These are phyloP conservation scores for Ustilago crameri DNA, from an alignment of 1,284 basidiomycete genomes.

Conservation along the genomic window DNA sequence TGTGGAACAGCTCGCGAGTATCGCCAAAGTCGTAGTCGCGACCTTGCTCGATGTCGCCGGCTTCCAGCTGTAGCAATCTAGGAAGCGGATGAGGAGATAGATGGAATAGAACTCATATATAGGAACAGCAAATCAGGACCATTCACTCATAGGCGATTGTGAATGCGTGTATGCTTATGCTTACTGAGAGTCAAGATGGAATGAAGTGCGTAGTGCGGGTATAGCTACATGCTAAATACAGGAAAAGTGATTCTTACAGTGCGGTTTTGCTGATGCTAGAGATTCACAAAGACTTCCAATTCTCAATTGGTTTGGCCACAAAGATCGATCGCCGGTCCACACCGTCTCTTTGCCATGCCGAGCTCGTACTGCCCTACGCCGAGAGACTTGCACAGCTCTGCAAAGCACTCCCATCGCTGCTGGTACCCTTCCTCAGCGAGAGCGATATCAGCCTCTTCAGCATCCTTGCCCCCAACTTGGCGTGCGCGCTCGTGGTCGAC, in stretches of 20 bases:
- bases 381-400: constrained; percentile 14
- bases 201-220: constrained; percentile 15
- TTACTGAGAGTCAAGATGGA: not conserved
- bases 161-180: no score
- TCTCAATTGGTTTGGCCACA: constrained; percentile 5
- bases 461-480: constrained; percentile 12
- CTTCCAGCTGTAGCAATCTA: not conserved
- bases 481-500: constrained; percentile 35
- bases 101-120: not conserved
- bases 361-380: constrained; percentile 40
- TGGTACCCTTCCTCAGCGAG: constrained; percentile 40
- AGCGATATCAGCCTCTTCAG: constrained; percentile 23
- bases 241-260: no score
- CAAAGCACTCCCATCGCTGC: constrained; percentile 29
- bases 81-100: no score
- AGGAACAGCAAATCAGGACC: no score
- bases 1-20: constrained; percentile 61
- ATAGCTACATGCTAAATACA: constrained; percentile 18
- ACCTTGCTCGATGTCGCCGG: constrained; percentile 46
- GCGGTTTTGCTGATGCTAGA: no score
- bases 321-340: constrained; percentile 44
- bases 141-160: no score
- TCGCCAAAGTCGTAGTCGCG: constrained; percentile 60
- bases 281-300: no score
- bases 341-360: constrained; percentile 23